These are phyloP conservation scores for Trichoderma sp. DNA, from an alignment of 2,329 filamentous ascomycete species.

Conservation along the genomic window DNA sequence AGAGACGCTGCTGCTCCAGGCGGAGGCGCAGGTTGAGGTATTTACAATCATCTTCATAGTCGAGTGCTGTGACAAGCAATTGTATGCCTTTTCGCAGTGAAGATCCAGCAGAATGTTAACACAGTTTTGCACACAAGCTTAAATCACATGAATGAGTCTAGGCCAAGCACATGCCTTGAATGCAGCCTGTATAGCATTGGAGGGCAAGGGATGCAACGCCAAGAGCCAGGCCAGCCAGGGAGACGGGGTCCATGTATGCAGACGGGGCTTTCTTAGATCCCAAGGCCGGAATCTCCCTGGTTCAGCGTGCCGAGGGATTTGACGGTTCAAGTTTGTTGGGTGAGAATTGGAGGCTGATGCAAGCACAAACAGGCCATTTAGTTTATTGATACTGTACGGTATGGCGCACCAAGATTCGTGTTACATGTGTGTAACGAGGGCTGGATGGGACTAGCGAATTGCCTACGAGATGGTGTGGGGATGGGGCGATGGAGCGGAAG, in stretches of 20 bases:
- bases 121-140: not conserved
- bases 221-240: conserved; percentile 42
- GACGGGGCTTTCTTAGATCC: not conserved
- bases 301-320: not conserved
- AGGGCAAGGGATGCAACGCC: conserved; percentile 48
- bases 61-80: conserved; percentile 46
- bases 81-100: conserved; percentile 41
- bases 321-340: not conserved
- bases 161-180: conserved; percentile 37
- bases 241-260: conserved; percentile 43
- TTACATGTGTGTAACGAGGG: conserved; percentile 11
- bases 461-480: not conserved
- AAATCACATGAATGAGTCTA: not conserved
- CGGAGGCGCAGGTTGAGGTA: conserved; percentile 49
- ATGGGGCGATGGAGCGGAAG: not conserved
- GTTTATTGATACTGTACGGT: not conserved
- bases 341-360: not conserved
- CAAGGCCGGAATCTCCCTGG: not conserved
- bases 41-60: conserved; percentile 47
- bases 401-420: not conserved
- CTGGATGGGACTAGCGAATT: not conserved
- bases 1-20: conserved; percentile 51
- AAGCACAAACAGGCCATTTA: not conserved
- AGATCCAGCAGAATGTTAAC: not conserved
- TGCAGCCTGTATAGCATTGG: too few relatives aligned